Conservation (phyloP, 768 basidiomycete species). For the Pleurotus ostreatus region DNA sequence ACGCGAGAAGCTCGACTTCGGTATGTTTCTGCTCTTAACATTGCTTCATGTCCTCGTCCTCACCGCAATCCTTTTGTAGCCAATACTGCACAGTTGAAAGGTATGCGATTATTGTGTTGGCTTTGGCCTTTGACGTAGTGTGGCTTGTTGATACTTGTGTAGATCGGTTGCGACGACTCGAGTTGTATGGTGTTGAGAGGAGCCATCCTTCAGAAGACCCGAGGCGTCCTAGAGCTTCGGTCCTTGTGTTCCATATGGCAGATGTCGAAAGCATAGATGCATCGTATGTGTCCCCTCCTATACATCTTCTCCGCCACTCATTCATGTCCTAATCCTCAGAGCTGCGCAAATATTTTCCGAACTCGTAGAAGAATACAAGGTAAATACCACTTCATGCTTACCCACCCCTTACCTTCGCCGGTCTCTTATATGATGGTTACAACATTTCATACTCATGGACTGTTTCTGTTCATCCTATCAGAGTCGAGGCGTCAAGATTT, state of each 20-base stretch:
- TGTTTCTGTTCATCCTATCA: conserved; percentile 14
- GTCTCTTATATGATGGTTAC: background rate
- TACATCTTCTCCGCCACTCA: too few relatives aligned
- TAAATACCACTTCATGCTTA: conserved; percentile 20
- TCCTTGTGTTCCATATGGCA: conserved; percentile 88
- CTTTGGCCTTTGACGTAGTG: background rate
- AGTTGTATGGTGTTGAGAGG: conserved; percentile 77
- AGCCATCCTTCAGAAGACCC: conserved; percentile 91
- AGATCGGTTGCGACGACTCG: conserved; percentile 82
- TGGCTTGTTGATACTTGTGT: conserved; percentile 1
- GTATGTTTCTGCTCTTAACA: conserved; percentile 35
- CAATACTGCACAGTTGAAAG: conserved; percentile 94
- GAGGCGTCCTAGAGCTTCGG: conserved; percentile 65
- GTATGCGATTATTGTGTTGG: conserved; percentile 24
- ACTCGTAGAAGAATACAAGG: conserved; percentile 74
- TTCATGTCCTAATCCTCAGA: conserved; percentile 28
- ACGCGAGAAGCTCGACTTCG: conserved; percentile 88
- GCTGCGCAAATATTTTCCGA: conserved; percentile 84
- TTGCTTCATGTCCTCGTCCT: background rate
- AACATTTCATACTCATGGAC: background rate
- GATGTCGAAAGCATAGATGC: conserved; percentile 92
- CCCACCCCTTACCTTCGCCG: background rate
- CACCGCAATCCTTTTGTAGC: conserved; percentile 37
- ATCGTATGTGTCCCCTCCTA: conserved; percentile 51
- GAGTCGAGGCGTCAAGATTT: conserved; percentile 48